Percentiles rank a stretch among this genome's conserved stretches.
These are phyloP conservation scores for Monilinia fructicola DNA, from an alignment of 2,329 filamentous ascomycete genomes.

Conservation along the genomic window DNA sequence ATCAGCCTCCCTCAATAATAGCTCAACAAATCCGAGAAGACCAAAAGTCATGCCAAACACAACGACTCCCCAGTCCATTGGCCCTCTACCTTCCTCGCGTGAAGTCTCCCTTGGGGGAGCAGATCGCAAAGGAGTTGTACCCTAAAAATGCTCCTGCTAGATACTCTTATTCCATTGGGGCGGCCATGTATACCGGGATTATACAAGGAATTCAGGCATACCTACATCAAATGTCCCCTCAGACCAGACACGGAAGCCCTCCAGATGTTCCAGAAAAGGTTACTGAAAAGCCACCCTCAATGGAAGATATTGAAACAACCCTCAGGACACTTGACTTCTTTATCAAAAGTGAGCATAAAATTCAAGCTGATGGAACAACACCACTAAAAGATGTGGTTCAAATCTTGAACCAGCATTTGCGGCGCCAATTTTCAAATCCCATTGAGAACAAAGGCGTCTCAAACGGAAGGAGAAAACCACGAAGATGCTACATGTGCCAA, in stretches of 20 bases:
- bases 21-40: conserved; percentile 26
- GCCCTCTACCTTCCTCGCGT: conserved; percentile 24
- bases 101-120: conserved; percentile 15
- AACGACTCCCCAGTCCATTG: conserved; percentile 26
- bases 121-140: conserved; percentile 24
- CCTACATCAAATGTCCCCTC: conserved; percentile 22
- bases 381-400: background rate
- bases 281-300: background rate
- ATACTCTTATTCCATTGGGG: conserved; percentile 1
- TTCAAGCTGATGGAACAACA: background rate
- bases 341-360: background rate
- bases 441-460: background rate
- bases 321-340: conserved; percentile 13
- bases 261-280: conserved; percentile 13
- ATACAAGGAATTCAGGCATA: conserved; percentile 27
- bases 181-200: conserved; percentile 18
- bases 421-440: background rate
- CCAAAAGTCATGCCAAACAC: conserved; percentile 24
- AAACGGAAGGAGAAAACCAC: background rate
- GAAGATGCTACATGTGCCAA: conserved; percentile 11
- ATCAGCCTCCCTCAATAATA: conserved; percentile 22
- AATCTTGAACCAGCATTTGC: conserved; percentile 1
- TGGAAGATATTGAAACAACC: conserved; percentile 12
- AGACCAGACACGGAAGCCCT: conserved; percentile 17
- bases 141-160: conserved; percentile 22